Percentiles rank a stretch among this genome's conserved stretches.
These are phyloP conservation scores for Talaromyces sp. DNA, from an alignment of 2,329 filamentous ascomycete species.

Conservation along the genomic window DNA sequence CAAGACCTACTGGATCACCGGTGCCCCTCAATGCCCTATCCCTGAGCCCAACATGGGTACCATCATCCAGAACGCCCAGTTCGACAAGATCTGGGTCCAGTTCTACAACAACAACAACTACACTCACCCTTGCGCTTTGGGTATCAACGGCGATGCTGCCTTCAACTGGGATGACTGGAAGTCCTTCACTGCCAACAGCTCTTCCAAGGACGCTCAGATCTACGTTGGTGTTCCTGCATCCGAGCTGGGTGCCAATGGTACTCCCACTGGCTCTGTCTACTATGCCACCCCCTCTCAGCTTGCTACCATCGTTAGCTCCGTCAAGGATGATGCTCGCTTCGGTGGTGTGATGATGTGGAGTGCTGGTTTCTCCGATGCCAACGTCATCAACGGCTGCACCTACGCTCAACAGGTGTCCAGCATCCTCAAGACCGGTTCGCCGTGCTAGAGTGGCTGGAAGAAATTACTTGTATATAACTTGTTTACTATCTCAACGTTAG, in stretches of 20 bases:
- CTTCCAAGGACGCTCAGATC: conserved; percentile 45
- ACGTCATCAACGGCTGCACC: conserved; percentile 37
- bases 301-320: conserved; percentile 37
- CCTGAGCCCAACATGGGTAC: conserved; percentile 44
- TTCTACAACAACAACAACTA: conserved; percentile 51
- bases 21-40: conserved; percentile 47
- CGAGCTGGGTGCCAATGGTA: conserved; percentile 11
- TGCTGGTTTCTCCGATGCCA: conserved; percentile 45
- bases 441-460: neutral
- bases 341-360: conserved; percentile 60
- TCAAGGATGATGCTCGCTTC: conserved; percentile 39
- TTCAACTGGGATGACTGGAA: conserved; percentile 44
- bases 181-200: conserved; percentile 28
- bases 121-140: conserved; percentile 24
- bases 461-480: neutral
- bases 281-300: conserved; percentile 48
- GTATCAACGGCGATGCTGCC: conserved; percentile 17
- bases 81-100: conserved; percentile 53
- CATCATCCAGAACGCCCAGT: conserved; percentile 40
- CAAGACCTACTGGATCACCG: conserved; percentile 46
- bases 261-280: conserved; percentile 17
- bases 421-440: conserved; percentile 23
- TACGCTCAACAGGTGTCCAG: conserved; percentile 48
- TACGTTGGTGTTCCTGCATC: conserved; percentile 49
- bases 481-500: neutral